Evolutionary conservation across 257 asterid genomes (phyloP).

Genomic region (Buddleja alternifolia): DNA sequence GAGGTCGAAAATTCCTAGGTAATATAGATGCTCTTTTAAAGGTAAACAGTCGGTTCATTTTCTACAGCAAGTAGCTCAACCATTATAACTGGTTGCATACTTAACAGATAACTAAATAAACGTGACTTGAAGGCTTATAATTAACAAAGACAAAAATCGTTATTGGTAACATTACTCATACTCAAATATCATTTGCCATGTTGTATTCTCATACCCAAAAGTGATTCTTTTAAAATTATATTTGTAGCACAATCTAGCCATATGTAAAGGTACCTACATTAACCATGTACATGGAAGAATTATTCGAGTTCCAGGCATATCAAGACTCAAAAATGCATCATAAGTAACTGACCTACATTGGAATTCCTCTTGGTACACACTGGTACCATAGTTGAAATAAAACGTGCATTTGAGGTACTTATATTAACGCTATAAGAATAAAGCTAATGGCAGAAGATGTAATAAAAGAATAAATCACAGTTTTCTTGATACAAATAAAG

Average conservation of each 20-base stretch:
- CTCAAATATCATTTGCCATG: not conserved
- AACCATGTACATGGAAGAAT: not conserved
- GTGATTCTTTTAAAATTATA: not conserved
- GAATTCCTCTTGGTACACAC: not conserved
- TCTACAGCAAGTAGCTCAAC: constrained; percentile 8
- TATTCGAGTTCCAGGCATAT: not conserved
- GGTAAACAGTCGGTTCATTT: not conserved
- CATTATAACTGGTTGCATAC: not conserved
- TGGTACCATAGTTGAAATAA: not conserved
- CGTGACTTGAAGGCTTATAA: not conserved
- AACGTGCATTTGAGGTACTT: not conserved
- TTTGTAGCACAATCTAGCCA: not conserved
- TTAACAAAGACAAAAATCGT: not conserved
- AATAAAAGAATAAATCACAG: not conserved
- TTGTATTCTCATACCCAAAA: not conserved
- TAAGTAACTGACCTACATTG: not conserved
- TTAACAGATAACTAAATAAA: not conserved
- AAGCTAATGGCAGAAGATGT: not conserved
- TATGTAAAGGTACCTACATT: not conserved
- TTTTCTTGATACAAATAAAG: not conserved
- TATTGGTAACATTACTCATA: not conserved
- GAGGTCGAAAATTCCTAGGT: constrained; percentile 11
- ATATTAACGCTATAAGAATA: constrained; percentile 3
- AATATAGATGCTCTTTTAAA: constrained; percentile 11
- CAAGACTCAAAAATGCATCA: not conserved